These are phyloP conservation scores for Fusarium fracticaudum DNA, from an alignment of 2,329 filamentous ascomycete species.

Conservation along the genomic window DNA sequence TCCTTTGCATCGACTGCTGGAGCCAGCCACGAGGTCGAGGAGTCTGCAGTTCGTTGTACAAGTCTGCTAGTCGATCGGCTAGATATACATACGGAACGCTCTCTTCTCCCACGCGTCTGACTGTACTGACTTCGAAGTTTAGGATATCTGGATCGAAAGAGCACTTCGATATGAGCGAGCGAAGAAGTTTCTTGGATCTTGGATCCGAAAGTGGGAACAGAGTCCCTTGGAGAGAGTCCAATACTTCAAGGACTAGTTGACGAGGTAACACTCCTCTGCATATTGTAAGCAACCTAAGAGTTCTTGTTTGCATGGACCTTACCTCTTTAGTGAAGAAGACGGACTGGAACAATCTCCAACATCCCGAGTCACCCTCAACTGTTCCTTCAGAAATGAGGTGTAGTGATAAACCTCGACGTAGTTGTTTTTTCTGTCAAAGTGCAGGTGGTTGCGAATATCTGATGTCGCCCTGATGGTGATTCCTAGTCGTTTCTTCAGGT, in stretches of 20 bases:
- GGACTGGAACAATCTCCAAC: not conserved
- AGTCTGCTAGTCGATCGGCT: not conserved
- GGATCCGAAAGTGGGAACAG: not conserved
- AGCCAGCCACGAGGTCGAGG: not conserved
- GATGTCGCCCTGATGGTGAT: not conserved
- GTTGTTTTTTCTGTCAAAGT: not conserved
- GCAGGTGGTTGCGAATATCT: not conserved
- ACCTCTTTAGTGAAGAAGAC: not conserved
- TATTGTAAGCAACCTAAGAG: fast-evolving
- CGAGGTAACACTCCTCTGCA: not conserved
- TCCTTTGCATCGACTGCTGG: not conserved
- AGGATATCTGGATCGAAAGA: not conserved
- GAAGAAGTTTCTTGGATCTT: not conserved
- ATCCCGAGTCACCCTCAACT: not conserved
- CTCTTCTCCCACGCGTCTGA: not conserved
- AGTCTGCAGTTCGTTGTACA: not conserved
- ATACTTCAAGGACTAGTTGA: not conserved
- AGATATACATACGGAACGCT: not conserved
- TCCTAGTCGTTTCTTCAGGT: not conserved
- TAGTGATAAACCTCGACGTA: not conserved
- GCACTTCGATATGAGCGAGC: not conserved
- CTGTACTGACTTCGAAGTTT: not conserved
- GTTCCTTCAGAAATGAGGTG: not conserved
- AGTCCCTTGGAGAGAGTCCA: not conserved
- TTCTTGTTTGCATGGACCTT: fast-evolving